A percentile compares a stretch with the other conserved stretches of the same genome.
phyloP scores from a whole-genome alignment of 2,329 filamentous ascomycete genomes.

The Cladosporium sp. region DNA sequence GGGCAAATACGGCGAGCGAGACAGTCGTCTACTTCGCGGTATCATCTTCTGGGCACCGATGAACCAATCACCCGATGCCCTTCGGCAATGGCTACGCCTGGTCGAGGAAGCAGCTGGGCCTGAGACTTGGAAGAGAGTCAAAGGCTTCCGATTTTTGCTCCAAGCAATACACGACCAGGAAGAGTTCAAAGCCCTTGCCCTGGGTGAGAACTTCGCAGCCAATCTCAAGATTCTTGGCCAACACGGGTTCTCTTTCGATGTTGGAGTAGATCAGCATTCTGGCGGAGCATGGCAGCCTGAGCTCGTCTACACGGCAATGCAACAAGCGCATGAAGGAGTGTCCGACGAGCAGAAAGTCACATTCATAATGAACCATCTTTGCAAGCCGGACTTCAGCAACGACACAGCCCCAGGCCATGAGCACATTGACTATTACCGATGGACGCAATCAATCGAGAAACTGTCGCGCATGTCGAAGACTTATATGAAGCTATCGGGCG shows the following conservation, averaged over 20 bases:
- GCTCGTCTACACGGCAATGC: slow-evolving; percentile 40
- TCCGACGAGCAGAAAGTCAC: slow-evolving; percentile 61
- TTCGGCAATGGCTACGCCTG: slow-evolving; percentile 66
- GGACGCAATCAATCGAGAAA: slow-evolving; percentile 68
- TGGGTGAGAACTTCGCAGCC: slow-evolving; percentile 38
- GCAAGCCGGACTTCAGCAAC: slow-evolving; percentile 69
- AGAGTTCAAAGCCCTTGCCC: slow-evolving; percentile 40
- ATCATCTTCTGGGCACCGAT: slow-evolving; percentile 87
- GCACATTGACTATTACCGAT: slow-evolving; percentile 62
- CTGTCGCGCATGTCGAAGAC: slow-evolving; percentile 66
- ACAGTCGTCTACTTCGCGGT: slow-evolving; percentile 63
- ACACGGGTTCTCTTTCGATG: slow-evolving; percentile 71
- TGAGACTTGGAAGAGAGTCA: slow-evolving; percentile 65
- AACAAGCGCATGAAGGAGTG: slow-evolving; percentile 61
- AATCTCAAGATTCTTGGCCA: slow-evolving; percentile 62
- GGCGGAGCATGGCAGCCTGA: slow-evolving; percentile 66
- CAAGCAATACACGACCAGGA: slow-evolving; percentile 54
- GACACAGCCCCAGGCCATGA: slow-evolving; percentile 38
- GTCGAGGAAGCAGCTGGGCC: slow-evolving; percentile 65
- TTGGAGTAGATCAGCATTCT: slow-evolving; percentile 79
- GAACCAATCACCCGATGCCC: slow-evolving; percentile 59
- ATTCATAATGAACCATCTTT: slow-evolving; percentile 81
- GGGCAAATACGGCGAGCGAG: slow-evolving; percentile 48
- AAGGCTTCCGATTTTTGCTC: slow-evolving; percentile 80
- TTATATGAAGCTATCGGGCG: slow-evolving; percentile 92